Percentiles rank a stretch among this genome's conserved stretches.
phyloP scores from a whole-genome alignment of 2,329 filamentous ascomycete genomes.

The Fusarium sp. region DNA sequence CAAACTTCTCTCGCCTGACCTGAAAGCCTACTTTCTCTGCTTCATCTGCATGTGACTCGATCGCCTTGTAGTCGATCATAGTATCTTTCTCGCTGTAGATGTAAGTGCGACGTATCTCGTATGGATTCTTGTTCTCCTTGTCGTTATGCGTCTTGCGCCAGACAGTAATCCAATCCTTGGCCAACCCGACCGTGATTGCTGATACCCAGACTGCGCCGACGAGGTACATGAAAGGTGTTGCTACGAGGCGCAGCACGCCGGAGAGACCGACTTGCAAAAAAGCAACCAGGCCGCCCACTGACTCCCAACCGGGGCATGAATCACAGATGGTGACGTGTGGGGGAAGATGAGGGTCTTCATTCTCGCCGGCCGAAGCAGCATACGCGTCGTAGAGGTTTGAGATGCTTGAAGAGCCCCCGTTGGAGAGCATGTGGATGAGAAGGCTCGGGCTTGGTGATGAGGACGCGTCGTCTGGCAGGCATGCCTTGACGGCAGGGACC shows the following conservation, averaged over 20 bases:
- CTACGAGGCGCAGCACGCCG: background rate
- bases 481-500: background rate
- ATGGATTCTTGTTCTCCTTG: conserved; percentile 1
- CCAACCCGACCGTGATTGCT: background rate
- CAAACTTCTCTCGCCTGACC: conserved; percentile 15
- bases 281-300: background rate
- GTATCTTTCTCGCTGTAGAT: conserved; percentile 23
- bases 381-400: conserved; percentile 13
- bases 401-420: conserved; percentile 14
- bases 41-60: conserved; percentile 1
- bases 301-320: conserved; percentile 11
- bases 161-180: conserved; percentile 1
- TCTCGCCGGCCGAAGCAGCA: background rate
- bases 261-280: conserved; percentile 13
- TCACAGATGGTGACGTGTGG: conserved; percentile 17
- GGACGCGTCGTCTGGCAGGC: background rate
- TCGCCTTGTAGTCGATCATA: background rate
- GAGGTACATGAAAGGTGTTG: conserved; percentile 1
- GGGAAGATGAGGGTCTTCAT: background rate
- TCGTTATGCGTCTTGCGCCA: conserved; percentile 21
- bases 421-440: conserved; percentile 18
- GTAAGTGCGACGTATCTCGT: conserved; percentile 18
- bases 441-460: background rate
- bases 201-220: background rate
- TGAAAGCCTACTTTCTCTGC: background rate